Base-by-base conservation (phyloP, 2,329 filamentous ascomycete species). In the Elsinoe ampelina region DNA sequence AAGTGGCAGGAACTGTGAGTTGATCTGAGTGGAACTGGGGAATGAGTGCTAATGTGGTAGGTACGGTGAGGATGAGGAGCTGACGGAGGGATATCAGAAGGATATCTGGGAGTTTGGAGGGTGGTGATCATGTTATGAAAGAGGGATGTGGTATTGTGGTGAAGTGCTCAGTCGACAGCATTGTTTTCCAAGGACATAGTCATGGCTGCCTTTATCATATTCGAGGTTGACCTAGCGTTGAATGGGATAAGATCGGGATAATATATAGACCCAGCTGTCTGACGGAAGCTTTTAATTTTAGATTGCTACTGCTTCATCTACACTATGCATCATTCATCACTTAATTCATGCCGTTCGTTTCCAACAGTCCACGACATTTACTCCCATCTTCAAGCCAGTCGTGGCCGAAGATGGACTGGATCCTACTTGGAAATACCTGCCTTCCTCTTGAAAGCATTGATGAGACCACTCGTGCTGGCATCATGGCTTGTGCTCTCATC, bases 401-500 rank as follows among this genome's bases (percentile, higher is more conserved):
- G 26, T 11, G 54, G 36, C 42, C 54, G 54, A 56, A 56, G 41
- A 48, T 42, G 54, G 54, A 20, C 54, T 22, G 36, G 15, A 38
- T 58, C 45, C 20, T 56, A 58, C 57, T 58, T 58, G 59, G 54
- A 57, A 62, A 77, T 68, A 59, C 74, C 73, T 55, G 80, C 73
- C 79, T 81, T 84, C 76, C 85, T 84, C 86, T 95, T 95, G 78
- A 96, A 98, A 8, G 88, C 89, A 59, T 85, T 85, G 72, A 98
- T 90, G 63, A 98, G 79, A 26, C 91, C 89, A 61, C 84, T 89
- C 10, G 93, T 98, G 66, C 87, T 93, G 61, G 83, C 77, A 72
- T 98, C 93, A 74, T 98, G 93, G 58, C 80, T 81, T 58, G 77
- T 76, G 56, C 84, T 84, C 65, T 81, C 83, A 60, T 82, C 87